Base-by-base conservation (phyloP, 257 asterid genomes). In the Ballota nigra region DNA sequence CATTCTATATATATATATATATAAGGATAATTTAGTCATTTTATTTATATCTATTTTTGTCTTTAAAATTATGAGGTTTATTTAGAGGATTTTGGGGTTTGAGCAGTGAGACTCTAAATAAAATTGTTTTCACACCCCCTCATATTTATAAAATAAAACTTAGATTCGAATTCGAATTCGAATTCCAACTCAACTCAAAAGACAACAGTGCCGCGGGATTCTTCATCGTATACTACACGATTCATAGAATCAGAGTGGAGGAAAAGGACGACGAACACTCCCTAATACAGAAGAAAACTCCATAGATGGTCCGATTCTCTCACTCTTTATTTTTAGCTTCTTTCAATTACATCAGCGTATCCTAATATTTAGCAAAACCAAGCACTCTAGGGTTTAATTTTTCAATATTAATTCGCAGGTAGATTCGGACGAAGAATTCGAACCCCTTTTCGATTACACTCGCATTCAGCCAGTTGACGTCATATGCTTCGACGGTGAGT, bases 381-480 rank as follows among this genome's bases (percentile, higher is more conserved):
- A 28, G 45, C 31, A 29, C 15, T 6, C 72, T 82, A 78, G 83
- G 83, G 66, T 64, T 78, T 77, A 33, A 1, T 28, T 26, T 40
- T 68, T 51, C 11, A 64, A 0, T 56, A 1, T 65, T 24, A 64
- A 47, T 68, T 56, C 45, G 33, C 66, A 89, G 98, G 96, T 63
- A 6, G 88, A 89, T 22, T 33, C 78, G n/a, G 57, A 70, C 13
- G 97, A 94, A 33, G 99, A 95, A 83, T 77, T 95, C 71, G 99
- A 95, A 51, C 92, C 99, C 24, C 99, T 95, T 43, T 95, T 95
- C 69, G 97, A 95, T 87, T 95, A 95, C 78, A 67, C 86, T 36
- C 96, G 98, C 41, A 81, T 89, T 67, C 99, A 92, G 80, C 99
- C 98, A 5, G 45, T 29, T 58, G 64, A 65, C 47, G 76, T 75